These are phyloP conservation scores for Coccinonectria pachysandricola DNA, from an alignment of 2,329 filamentous ascomycete genomes.

Conservation along the genomic window DNA sequence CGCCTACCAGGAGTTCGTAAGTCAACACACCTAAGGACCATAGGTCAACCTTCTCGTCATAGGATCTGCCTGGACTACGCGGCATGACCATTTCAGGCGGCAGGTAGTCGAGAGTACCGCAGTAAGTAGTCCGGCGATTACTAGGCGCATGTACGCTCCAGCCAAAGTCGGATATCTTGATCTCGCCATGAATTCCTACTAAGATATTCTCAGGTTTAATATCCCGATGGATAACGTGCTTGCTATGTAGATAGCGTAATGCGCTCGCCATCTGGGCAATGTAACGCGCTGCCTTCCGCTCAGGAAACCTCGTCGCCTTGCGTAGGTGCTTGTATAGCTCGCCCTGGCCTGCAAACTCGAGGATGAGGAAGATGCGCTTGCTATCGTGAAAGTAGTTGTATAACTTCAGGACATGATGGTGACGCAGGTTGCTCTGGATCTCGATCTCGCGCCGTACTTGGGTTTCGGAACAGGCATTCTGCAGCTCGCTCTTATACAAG, in stretches of 20 bases:
- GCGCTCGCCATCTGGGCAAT: constrained; percentile 57
- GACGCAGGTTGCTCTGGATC: constrained; percentile 48
- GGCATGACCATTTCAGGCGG: constrained; percentile 17
- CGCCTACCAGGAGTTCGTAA: constrained; percentile 16
- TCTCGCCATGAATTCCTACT: constrained; percentile 18
- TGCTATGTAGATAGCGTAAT: constrained; percentile 20
- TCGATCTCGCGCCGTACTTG: constrained; percentile 40
- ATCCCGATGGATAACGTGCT: constrained; percentile 24
- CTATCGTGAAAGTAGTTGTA: constrained; percentile 65
- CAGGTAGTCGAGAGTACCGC: constrained; percentile 20
- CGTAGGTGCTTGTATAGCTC: constrained; percentile 64
- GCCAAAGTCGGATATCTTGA: constrained; percentile 21
- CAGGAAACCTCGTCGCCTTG: constrained; percentile 55
- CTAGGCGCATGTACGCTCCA: constrained; percentile 19
- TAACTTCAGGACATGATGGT: constrained; percentile 53
- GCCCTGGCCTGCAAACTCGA: constrained; percentile 55
- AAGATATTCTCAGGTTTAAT: constrained; percentile 28
- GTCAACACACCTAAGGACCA: constrained; percentile 17
- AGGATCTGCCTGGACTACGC: constrained; percentile 1
- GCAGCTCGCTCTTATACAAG: constrained; percentile 60
- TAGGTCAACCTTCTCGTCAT: constrained; percentile 11
- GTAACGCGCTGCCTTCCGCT: constrained; percentile 61
- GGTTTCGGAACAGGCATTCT: constrained; percentile 56
- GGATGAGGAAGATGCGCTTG: constrained; percentile 61
- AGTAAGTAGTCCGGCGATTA: constrained; percentile 13